A percentile compares a stretch with the other conserved stretches of the same genome.
phyloP scores from a whole-genome alignment of 129 eudicot genomes.

The Logfia minima region DNA sequence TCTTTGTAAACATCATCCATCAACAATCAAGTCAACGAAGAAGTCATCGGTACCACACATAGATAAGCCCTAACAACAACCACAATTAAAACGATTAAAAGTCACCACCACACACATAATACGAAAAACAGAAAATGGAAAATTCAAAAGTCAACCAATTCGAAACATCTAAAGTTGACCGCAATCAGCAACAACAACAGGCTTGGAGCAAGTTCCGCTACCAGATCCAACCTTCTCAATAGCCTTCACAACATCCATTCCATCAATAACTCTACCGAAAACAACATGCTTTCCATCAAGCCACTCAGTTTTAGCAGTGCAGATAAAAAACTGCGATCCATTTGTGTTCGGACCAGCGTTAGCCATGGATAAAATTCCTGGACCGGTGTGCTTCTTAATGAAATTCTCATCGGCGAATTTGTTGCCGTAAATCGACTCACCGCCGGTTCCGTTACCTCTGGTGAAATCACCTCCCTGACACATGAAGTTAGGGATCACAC shows the following conservation, averaged over 20 bases:
- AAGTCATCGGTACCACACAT: not conserved
- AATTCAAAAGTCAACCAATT: not conserved
- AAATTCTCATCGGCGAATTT: slow-evolving; percentile 66
- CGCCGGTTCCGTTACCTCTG: slow-evolving; percentile 65
- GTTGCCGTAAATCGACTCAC: slow-evolving; percentile 64
- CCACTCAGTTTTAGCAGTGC: slow-evolving; percentile 67
- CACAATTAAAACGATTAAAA: not conserved
- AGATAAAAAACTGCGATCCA: slow-evolving; percentile 66
- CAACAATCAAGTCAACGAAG: slow-evolving; percentile 2
- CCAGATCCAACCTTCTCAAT: slow-evolving; percentile 65
- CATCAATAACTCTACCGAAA: slow-evolving; percentile 61
- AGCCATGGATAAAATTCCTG: slow-evolving; percentile 61
- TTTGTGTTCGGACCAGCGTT: slow-evolving; percentile 67
- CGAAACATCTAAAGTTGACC: slow-evolving; percentile 45
- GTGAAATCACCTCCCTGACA: slow-evolving; percentile 77
- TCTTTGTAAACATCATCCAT: not conserved
- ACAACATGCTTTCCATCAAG: slow-evolving; percentile 68
- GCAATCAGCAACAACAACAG: slow-evolving; percentile 52
- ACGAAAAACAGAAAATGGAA: not conserved
- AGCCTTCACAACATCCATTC: slow-evolving; percentile 57
- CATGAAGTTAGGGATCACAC: slow-evolving; percentile 66
- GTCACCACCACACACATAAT: slow-evolving; percentile 6
- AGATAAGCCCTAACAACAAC: not conserved
- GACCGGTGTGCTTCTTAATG: slow-evolving; percentile 59
- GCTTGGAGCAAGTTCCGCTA: slow-evolving; percentile 43